phyloP scores from a whole-genome alignment of 2,329 filamentous ascomycete species.

The Aspergillus nomiae region DNA sequence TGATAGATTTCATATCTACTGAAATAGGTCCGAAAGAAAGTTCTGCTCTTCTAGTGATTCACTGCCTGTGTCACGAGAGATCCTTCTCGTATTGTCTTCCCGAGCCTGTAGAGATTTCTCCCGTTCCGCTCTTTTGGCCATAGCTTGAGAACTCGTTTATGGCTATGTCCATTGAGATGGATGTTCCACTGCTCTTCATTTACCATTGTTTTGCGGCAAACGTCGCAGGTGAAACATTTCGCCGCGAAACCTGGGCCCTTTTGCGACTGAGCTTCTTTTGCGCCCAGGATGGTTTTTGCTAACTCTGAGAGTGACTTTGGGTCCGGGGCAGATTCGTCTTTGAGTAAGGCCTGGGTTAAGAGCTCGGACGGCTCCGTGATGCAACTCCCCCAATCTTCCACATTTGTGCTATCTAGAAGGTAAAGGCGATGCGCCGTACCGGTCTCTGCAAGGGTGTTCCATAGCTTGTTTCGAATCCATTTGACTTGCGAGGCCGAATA shows the following conservation, averaged over 20 bases:
- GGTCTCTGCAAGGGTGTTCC: constrained; percentile 65
- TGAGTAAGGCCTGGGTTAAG: constrained; percentile 66
- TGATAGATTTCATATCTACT: not conserved
- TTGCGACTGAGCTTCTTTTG: constrained; percentile 55
- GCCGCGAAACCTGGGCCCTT: constrained; percentile 50
- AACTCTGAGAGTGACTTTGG: constrained; percentile 60
- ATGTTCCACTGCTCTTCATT: constrained; percentile 60
- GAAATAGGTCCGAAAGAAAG: not conserved
- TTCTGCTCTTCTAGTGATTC: constrained; percentile 9
- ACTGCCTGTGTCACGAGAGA: constrained; percentile 2
- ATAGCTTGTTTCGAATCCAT: constrained; percentile 84
- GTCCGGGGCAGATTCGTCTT: constrained; percentile 55
- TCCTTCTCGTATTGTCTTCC: constrained; percentile 16
- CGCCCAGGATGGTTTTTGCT: constrained; percentile 59
- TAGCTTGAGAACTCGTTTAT: constrained; percentile 60
- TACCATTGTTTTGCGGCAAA: constrained; percentile 63
- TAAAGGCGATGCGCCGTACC: constrained; percentile 64
- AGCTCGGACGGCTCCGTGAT: constrained; percentile 67
- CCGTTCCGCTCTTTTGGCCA: constrained; percentile 31
- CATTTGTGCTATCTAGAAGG: constrained; percentile 77
- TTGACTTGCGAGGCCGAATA: constrained; percentile 83
- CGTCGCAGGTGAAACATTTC: constrained; percentile 63
- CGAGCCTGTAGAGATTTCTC: constrained; percentile 34
- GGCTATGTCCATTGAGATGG: constrained; percentile 58
- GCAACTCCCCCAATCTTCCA: constrained; percentile 60